Conservation (phyloP, 305 asterid genomes). For the Ilex paraguariensis region DNA sequence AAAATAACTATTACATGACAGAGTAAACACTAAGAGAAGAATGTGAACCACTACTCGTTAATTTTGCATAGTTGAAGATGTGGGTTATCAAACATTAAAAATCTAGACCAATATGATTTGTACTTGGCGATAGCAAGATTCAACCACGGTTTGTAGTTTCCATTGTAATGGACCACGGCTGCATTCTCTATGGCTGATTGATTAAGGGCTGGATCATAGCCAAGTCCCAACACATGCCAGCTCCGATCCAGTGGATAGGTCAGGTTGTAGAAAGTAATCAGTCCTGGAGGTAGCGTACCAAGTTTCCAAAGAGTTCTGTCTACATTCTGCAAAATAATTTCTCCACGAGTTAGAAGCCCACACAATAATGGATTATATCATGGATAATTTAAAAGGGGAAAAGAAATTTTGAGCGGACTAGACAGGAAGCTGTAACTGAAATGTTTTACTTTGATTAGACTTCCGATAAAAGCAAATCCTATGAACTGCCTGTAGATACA, state of each 20-base stretch:
- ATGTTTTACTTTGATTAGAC: not conserved
- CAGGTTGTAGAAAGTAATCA: slow-evolving; percentile 89
- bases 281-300: slow-evolving; percentile 90
- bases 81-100: slow-evolving; percentile 61
- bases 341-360: slow-evolving; percentile 2
- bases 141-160: slow-evolving; percentile 97
- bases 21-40: not conserved
- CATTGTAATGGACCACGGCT: slow-evolving; percentile 91
- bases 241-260: slow-evolving; percentile 79
- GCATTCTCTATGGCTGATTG: slow-evolving; percentile 78
- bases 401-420: too few relatives aligned
- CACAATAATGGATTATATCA: not conserved
- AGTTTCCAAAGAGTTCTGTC: slow-evolving; percentile 96
- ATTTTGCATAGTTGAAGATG: slow-evolving; percentile 60
- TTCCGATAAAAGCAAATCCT: too few relatives aligned
- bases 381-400: too few relatives aligned
- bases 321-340: slow-evolving; percentile 57
- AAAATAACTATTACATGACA: not conserved
- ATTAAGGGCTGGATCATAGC: slow-evolving; percentile 96
- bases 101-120: slow-evolving; percentile 78
- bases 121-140: slow-evolving; percentile 91
- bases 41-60: slow-evolving; percentile 17
- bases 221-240: slow-evolving; percentile 97
- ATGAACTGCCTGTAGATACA: too few relatives aligned
- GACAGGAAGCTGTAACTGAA: too few relatives aligned